Evolutionary conservation across 2,329 filamentous ascomycete species (phyloP).

Genomic region (Atkinsonella hypoxylon): DNA sequence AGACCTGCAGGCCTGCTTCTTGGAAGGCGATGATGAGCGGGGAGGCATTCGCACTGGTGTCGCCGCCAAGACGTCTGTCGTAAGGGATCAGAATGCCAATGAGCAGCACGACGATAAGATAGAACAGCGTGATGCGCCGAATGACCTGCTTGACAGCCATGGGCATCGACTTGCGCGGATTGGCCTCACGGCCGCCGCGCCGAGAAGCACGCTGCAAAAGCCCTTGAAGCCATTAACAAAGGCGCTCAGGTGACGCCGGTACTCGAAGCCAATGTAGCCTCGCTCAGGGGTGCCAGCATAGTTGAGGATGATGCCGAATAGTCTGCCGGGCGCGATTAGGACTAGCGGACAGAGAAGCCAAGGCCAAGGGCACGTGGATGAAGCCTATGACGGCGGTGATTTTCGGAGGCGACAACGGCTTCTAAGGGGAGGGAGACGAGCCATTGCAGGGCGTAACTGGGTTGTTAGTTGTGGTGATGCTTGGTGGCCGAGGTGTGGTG

Average conservation of each 20-base stretch:
- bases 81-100: slow-evolving; percentile 12
- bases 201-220: slow-evolving; percentile 12
- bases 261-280: slow-evolving; percentile 12
- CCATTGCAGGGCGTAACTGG: slow-evolving; percentile 83
- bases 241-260: slow-evolving; percentile 13
- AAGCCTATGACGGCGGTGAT: slow-evolving; percentile 77
- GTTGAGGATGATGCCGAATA: slow-evolving; percentile 13
- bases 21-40: slow-evolving; percentile 9
- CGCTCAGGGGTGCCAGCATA: slow-evolving; percentile 10
- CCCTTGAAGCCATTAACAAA: slow-evolving; percentile 15
- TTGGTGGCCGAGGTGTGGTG: too few species aligned
- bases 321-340: neutral
- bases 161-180: slow-evolving; percentile 14
- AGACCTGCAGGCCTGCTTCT: slow-evolving; percentile 5
- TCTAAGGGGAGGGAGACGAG: slow-evolving; percentile 72
- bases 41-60: slow-evolving; percentile 4
- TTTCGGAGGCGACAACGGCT: slow-evolving; percentile 76
- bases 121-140: slow-evolving; percentile 14
- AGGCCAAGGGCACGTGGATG: slow-evolving; percentile 44
- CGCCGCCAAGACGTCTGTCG: slow-evolving; percentile 9
- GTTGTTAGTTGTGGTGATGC: too few species aligned
- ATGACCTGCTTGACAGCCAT: slow-evolving; percentile 15
- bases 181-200: slow-evolving; percentile 11
- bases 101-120: slow-evolving; percentile 12
- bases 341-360: too few species aligned